phyloP scores from a whole-genome alignment of 2,329 filamentous ascomycete species.

The Stenocarpella maydis region DNA sequence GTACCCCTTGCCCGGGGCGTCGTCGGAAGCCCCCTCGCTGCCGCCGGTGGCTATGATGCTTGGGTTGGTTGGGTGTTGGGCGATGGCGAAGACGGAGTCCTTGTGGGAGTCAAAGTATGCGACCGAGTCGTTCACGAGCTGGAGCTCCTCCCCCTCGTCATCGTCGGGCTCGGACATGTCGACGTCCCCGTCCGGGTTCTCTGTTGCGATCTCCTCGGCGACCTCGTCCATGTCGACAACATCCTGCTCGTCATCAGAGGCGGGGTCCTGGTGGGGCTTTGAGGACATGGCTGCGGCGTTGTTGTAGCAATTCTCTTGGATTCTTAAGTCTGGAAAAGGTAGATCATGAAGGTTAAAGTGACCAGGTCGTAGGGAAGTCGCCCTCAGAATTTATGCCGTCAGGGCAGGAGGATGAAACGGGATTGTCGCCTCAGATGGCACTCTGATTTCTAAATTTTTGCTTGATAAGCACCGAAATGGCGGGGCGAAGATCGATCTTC shows the following conservation, averaged over 20 bases:
- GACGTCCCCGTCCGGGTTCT: conserved; percentile 57
- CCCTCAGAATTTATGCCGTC: conserved; percentile 4
- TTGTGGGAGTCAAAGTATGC: conserved; percentile 92
- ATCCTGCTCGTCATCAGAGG: conserved; percentile 67
- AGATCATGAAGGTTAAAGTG: too few species aligned
- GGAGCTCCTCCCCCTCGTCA: conserved; percentile 71
- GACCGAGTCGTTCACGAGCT: conserved; percentile 88
- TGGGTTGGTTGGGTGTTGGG: conserved; percentile 84
- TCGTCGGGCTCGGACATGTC: conserved; percentile 42
- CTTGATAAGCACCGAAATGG: conserved; percentile 34
- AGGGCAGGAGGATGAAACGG: not conserved
- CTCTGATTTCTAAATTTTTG: conserved; percentile 36
- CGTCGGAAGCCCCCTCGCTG: conserved; percentile 65
- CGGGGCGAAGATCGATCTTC: conserved; percentile 27
- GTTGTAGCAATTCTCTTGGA: not conserved
- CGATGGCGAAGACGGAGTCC: conserved; percentile 94
- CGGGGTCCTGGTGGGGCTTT: conserved; percentile 49
- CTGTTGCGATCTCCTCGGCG: conserved; percentile 75
- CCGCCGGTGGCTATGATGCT: conserved; percentile 88
- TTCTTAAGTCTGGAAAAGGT: not conserved
- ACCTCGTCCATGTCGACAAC: conserved; percentile 81
- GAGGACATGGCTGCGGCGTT: conserved; percentile 36
- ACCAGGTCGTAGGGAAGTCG: too few species aligned
- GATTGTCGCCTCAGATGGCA: not conserved
- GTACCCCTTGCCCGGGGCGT: conserved; percentile 80